phyloP scores from a whole-genome alignment of 192 early-diverging fungal species.

The Phlyctochytrium bullatum region DNA sequence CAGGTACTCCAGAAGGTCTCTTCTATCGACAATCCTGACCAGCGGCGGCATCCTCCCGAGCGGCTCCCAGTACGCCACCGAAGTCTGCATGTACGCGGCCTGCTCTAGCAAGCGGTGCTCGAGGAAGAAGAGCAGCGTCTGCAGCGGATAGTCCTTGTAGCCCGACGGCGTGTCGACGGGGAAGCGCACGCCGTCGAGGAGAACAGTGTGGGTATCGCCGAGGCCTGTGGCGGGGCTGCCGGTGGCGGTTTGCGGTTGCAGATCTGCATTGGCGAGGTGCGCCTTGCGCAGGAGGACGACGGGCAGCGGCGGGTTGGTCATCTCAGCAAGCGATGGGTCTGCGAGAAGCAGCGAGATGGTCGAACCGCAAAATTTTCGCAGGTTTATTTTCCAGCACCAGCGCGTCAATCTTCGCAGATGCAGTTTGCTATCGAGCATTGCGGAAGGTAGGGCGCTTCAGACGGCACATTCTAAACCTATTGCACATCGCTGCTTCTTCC shows the following conservation, averaged over 20 bases:
- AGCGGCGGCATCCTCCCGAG: slow-evolving; percentile 51
- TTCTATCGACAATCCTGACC: slow-evolving; percentile 74
- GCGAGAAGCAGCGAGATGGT: too few relatives aligned
- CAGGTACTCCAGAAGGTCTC: slow-evolving; percentile 68
- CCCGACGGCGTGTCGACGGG: slow-evolving; percentile 21
- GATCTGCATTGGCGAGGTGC: not conserved
- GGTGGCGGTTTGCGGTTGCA: not conserved
- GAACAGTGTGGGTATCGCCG: not conserved
- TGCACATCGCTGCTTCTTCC: too few relatives aligned
- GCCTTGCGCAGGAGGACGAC: not conserved
- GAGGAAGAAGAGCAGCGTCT: slow-evolving; percentile 70
- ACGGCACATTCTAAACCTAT: too few relatives aligned
- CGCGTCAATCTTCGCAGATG: too few relatives aligned
- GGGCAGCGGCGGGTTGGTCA: not conserved
- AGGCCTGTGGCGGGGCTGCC: not conserved
- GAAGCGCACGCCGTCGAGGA: not conserved
- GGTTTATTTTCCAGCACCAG: too few relatives aligned
- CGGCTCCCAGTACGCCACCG: slow-evolving; percentile 12
- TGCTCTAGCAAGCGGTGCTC: slow-evolving; percentile 63
- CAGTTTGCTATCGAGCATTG: too few relatives aligned
- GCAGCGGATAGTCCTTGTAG: slow-evolving; percentile 62
- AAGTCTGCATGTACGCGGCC: slow-evolving; percentile 66
- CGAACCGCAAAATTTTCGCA: too few relatives aligned
- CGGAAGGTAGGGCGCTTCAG: too few relatives aligned
- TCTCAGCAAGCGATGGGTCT: too few relatives aligned